Evolutionary conservation across 805 yeast genomes (phyloP).

Genomic region (Wickerhamiella lipophila): DNA sequence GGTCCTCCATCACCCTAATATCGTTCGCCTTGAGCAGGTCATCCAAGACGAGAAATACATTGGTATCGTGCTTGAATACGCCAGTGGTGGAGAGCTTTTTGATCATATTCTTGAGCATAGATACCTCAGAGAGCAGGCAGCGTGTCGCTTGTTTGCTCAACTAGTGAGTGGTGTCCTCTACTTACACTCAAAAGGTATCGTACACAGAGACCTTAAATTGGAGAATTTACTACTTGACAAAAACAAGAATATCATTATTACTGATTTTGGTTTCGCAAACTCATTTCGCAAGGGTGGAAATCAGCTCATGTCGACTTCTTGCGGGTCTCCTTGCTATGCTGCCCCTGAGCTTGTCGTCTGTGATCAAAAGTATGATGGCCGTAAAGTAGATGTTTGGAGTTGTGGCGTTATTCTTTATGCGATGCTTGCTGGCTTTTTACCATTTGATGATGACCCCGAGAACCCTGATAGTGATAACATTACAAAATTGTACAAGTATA

Average conservation of each 20-base stretch:
- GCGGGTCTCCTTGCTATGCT: slow-evolving; percentile 98
- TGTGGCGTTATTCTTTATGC: slow-evolving; percentile 92
- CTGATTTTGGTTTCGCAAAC: slow-evolving; percentile 93
- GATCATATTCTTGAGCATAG: slow-evolving; percentile 82
- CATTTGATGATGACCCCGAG: slow-evolving; percentile 93
- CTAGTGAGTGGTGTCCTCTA: slow-evolving; percentile 87
- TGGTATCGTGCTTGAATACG: slow-evolving; percentile 92
- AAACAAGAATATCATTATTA: slow-evolving; percentile 71
- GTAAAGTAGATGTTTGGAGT: slow-evolving; percentile 94
- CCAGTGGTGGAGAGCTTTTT: slow-evolving; percentile 93
- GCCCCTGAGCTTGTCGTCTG: slow-evolving; percentile 94
- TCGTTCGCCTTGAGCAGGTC: slow-evolving; percentile 82
- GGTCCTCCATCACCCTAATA: slow-evolving; percentile 76
- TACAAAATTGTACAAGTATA: slow-evolving; percentile 78
- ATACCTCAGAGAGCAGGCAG: slow-evolving; percentile 72
- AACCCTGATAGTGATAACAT: slow-evolving; percentile 95
- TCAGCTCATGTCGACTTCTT: slow-evolving; percentile 83
- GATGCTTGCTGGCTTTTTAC: slow-evolving; percentile 92
- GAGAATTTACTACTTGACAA: slow-evolving; percentile 70
- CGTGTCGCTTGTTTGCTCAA: slow-evolving; percentile 84
- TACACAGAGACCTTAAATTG: slow-evolving; percentile 64
- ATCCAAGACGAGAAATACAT: slow-evolving; percentile 87
- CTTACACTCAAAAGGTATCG: slow-evolving; percentile 67
- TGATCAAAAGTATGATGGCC: slow-evolving; percentile 75
- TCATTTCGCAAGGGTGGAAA: slow-evolving; percentile 37